Evolutionary conservation across 176 grass and related monocot genomes (phyloP).

Genomic region (Aegilops sharonensis): DNA sequence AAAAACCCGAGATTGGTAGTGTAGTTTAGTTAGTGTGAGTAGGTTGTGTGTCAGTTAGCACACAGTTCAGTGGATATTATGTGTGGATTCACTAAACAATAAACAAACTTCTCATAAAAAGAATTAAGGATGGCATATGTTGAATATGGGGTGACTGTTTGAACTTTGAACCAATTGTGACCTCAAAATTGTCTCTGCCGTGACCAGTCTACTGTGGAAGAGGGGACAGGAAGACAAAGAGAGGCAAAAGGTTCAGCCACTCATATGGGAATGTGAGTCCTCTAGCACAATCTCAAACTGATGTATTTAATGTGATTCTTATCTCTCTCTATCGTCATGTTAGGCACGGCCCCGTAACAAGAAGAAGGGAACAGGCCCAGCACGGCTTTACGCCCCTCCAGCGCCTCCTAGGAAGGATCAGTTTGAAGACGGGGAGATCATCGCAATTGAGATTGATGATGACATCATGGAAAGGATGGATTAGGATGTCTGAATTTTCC

Average conservation of each 20-base stretch:
- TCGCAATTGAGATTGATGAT: constrained; percentile 60
- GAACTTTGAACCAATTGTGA: constrained; percentile 1
- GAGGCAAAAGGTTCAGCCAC: constrained; percentile 78
- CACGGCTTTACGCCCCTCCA: constrained; percentile 44
- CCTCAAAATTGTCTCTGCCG: neutral
- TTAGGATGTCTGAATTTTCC: constrained; percentile 34
- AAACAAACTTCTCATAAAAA: neutral
- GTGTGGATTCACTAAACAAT: neutral
- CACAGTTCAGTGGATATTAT: neutral
- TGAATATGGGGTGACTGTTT: neutral
- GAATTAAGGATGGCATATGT: neutral
- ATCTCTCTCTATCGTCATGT: neutral
- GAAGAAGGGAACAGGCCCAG: constrained; percentile 69
- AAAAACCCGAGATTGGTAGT: neutral
- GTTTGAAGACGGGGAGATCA: constrained; percentile 65
- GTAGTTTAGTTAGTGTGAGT: neutral
- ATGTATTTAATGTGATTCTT: neutral
- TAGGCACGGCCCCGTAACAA: constrained; percentile 65
- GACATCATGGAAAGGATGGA: constrained; percentile 59
- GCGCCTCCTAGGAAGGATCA: constrained; percentile 63
- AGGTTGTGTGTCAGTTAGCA: neutral
- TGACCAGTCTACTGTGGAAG: constrained; percentile 69
- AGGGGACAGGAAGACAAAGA: constrained; percentile 72
- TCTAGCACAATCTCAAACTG: neutral
- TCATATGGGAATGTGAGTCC: constrained; percentile 69